Percentiles rank a stretch among this genome's conserved stretches.
phyloP scores from a whole-genome alignment of 1,284 basidiomycete species.

The Golubevia pallescens region DNA sequence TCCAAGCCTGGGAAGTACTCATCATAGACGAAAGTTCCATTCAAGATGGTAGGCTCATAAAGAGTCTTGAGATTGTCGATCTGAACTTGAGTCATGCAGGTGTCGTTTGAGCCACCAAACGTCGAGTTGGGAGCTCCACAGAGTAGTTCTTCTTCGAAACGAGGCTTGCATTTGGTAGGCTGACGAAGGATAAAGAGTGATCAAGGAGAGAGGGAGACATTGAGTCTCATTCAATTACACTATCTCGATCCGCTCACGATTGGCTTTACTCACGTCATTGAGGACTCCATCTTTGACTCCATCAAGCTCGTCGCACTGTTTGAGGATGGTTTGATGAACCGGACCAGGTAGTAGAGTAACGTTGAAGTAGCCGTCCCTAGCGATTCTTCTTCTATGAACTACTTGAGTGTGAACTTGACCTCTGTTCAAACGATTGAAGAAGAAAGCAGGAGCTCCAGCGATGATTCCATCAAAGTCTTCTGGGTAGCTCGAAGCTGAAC shows the following conservation, averaged over 20 bases:
- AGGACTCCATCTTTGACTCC: slow-evolving; percentile 64
- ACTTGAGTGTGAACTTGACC: slow-evolving; percentile 14
- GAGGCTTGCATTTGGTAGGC: slow-evolving; percentile 13
- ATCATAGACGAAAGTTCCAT: slow-evolving; percentile 14
- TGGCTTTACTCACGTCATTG: slow-evolving; percentile 34
- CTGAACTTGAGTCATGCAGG: slow-evolving; percentile 4
- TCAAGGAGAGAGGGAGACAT: no score
- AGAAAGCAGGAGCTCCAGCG: slow-evolving; percentile 55
- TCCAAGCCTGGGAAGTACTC: slow-evolving; percentile 17
- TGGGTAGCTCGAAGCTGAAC: slow-evolving; percentile 32
- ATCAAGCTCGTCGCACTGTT: slow-evolving; percentile 65
- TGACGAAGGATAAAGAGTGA: no score
- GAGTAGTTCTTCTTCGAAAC: slow-evolving; percentile 16
- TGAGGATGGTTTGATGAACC: slow-evolving; percentile 48
- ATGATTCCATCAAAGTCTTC: slow-evolving; percentile 62
- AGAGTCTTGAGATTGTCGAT: slow-evolving; percentile 5
- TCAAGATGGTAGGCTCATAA: slow-evolving; percentile 1
- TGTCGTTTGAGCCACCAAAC: background rate
- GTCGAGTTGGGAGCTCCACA: slow-evolving; percentile 8
- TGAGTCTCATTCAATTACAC: no score
- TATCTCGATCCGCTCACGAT: slow-evolving; percentile 22
- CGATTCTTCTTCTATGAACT: slow-evolving; percentile 9
- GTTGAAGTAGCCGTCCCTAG: slow-evolving; percentile 12
- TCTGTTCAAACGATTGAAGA: slow-evolving; percentile 45
- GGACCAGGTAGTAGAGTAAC: slow-evolving; percentile 1